Evolutionary conservation across 257 asterid genomes (phyloP), one percentile per base, ranked within the genome.

Genomic region (Coffea canephora): DNA sequence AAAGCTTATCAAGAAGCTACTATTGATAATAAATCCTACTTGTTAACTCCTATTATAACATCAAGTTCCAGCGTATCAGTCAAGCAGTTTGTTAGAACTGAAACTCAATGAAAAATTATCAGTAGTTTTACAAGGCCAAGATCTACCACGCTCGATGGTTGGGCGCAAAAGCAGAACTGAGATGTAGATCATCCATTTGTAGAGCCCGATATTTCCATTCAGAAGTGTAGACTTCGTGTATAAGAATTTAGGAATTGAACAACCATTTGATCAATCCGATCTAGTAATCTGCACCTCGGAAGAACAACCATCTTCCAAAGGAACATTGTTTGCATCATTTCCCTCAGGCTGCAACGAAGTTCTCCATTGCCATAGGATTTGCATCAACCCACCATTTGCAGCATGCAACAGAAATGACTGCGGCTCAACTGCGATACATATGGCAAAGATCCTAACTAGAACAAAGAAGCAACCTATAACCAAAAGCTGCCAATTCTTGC

Each of bases 311-410:
- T 79, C 82, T 65, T 83, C 87, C 46, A 13, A 27, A 81, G 48
- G 69, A 43, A 81, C 81, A 65, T 80, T 73, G 25, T 55, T 50
- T 27, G 8, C 8, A 19, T 15, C 76, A 76, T 78, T 86, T 69
- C 57, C 83, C 43, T 71, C 92, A 50, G 66, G 76, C 75, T 77
- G 61, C 49, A 78, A 62, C 36, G 80, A 74, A 78, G 41, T 75
- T 73, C 66, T 83, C 90, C 89, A 89, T 61, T 74, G 84, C 94
- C 94, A 92, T 4, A 86, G 61, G 9, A 87, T 78, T 78, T 88
- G 93, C 91, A 92, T 84, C 82, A 91, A 68, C 61, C 92, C 94
- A 11, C 96, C 97, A 80, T 91, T 92, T 1, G 90, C 93, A 78
- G 70, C 84, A 65, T 87, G 93, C 82, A 86, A 49, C 55, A 92